Percentiles rank a stretch among this genome's conserved stretches.
These are phyloP conservation scores for Trichosanthes cucumerina DNA, from an alignment of 306 rosid species.

Conservation along the genomic window DNA sequence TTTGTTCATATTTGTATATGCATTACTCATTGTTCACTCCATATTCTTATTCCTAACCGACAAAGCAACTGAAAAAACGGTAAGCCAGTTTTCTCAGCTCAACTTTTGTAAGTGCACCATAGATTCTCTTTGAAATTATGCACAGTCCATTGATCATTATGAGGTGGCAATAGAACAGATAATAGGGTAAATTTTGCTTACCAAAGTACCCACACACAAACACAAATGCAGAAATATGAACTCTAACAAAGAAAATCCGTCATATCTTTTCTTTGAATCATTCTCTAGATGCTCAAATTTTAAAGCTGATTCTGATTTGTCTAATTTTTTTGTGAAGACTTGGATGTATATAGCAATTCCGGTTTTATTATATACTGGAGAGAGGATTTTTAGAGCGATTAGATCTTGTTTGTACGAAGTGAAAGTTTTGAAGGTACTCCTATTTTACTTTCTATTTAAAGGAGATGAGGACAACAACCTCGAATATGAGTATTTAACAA, in stretches of 20 bases:
- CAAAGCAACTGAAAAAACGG: constrained; percentile 58
- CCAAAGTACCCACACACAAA: neutral
- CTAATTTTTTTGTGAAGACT: constrained; percentile 35
- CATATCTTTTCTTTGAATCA: neutral
- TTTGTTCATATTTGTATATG: constrained; percentile 72
- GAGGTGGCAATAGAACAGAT: neutral
- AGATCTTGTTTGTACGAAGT: constrained; percentile 68
- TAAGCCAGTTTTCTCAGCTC: constrained; percentile 14
- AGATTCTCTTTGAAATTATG: neutral
- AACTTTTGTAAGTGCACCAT: neutral
- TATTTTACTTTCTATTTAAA: neutral
- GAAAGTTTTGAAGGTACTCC: constrained; percentile 55
- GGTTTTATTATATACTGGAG: constrained; percentile 50
- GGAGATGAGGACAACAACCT: neutral
- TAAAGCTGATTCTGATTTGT: neutral
- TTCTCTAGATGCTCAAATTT: neutral
- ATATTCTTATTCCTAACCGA: constrained; percentile 74
- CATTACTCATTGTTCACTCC: constrained; percentile 73
- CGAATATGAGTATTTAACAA: neutral
- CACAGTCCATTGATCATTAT: neutral
- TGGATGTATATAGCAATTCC: constrained; percentile 87
- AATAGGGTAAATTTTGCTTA: neutral
- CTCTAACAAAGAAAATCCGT: neutral
- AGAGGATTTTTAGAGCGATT: constrained; percentile 62
- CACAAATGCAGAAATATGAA: neutral